phyloP scores from a whole-genome alignment of 176 grass and related monocot species.

The Aegilops sharonensis region DNA sequence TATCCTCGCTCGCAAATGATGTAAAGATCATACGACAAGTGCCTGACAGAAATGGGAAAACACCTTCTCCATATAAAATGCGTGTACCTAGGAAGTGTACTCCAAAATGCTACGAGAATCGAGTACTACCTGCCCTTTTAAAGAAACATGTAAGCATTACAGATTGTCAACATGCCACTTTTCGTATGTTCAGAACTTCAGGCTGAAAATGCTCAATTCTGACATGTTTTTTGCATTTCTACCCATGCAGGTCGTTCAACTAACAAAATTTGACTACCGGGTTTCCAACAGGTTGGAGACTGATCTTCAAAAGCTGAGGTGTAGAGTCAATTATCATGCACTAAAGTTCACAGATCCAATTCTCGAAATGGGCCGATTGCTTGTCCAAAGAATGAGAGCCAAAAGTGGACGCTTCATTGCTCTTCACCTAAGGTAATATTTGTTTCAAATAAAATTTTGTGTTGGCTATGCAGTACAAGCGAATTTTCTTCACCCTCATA shows the following conservation, averaged over 20 bases:
- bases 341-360: conserved; percentile 85
- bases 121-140: conserved; percentile 79
- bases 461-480: not conserved
- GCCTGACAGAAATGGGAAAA: conserved; percentile 59
- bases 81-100: conserved; percentile 94
- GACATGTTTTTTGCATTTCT: conserved; percentile 7
- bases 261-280: conserved; percentile 86
- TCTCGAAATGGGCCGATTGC: conserved; percentile 60
- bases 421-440: conserved; percentile 76
- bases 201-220: conserved; percentile 10
- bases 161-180: not conserved
- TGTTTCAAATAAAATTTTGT: not conserved
- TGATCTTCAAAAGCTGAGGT: conserved; percentile 84
- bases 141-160: conserved; percentile 79
- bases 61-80: conserved; percentile 64
- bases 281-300: conserved; percentile 75
- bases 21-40: conserved; percentile 77
- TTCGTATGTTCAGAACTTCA: conserved; percentile 10
- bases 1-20: conserved; percentile 74
- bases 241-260: conserved; percentile 64
- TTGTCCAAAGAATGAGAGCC: conserved; percentile 62
- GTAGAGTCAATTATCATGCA: conserved; percentile 92
- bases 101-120: conserved; percentile 73
- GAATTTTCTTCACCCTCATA: not conserved
- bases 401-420: conserved; percentile 73